phyloP scores from a whole-genome alignment of 73 alveolate species.

The Tetrahymena malaccensis region DNA sequence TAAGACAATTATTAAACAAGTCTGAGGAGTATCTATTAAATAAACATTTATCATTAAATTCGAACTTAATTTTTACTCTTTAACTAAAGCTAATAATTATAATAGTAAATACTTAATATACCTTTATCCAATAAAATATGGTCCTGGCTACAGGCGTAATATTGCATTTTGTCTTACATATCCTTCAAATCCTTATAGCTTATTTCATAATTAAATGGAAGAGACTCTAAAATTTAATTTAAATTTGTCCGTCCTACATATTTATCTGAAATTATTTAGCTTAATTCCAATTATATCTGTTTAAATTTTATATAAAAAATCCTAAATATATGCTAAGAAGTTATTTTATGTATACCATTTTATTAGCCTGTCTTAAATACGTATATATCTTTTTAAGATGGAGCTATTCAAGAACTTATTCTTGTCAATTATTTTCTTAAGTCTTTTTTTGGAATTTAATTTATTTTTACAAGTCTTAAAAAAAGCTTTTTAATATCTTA shows the following conservation, averaged over 20 bases:
- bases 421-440: not conserved
- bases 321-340: not conserved
- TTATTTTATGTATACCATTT: not conserved
- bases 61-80: not conserved
- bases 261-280: not conserved
- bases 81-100: too few species aligned
- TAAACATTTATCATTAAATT: too few species aligned
- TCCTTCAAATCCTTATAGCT: not conserved
- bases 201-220: not conserved
- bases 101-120: not conserved
- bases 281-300: not conserved
- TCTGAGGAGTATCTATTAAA: not conserved
- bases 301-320: not conserved
- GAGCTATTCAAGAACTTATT: not conserved
- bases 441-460: not conserved
- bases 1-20: not conserved
- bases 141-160: not conserved
- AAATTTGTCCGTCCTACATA: not conserved
- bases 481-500: not conserved
- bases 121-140: not conserved
- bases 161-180: not conserved
- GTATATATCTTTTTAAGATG: not conserved
- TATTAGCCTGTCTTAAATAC: not conserved
- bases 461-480: not conserved
- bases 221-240: not conserved